Conservation (phyloP, 768 basidiomycete species). For the Trametes gibbosa region DNA sequence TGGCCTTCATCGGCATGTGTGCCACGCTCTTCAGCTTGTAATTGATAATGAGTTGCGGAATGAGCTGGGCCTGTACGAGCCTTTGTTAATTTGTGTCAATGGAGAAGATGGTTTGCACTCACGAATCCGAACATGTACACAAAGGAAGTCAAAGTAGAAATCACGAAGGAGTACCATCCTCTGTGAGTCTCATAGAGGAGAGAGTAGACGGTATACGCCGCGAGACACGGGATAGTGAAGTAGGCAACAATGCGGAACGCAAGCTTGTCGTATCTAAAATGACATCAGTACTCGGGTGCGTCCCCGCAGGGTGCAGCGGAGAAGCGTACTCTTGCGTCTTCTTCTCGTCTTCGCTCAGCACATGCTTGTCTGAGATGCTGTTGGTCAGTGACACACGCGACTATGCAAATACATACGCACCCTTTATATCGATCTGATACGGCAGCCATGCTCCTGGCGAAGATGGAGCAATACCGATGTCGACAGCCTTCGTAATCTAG, state of each 20-base stretch:
- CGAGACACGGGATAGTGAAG: slow-evolving; percentile 78
- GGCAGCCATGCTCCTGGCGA: slow-evolving; percentile 68
- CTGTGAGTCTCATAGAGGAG: slow-evolving; percentile 80
- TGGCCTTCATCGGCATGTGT: slow-evolving; percentile 98
- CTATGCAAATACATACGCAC: slow-evolving; percentile 38
- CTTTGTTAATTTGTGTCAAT: slow-evolving; percentile 14
- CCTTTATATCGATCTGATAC: slow-evolving; percentile 79
- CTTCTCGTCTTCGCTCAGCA: slow-evolving; percentile 95
- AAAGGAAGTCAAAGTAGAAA: slow-evolving; percentile 89
- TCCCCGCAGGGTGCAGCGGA: neutral
- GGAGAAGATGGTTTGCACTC: slow-evolving; percentile 37
- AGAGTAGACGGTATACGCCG: slow-evolving; percentile 76
- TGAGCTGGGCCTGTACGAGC: slow-evolving; percentile 66
- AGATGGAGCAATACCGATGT: slow-evolving; percentile 67
- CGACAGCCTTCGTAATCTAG: slow-evolving; percentile 87
- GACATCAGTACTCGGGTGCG: neutral
- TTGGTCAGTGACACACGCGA: slow-evolving; percentile 10
- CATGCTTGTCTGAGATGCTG: slow-evolving; percentile 73
- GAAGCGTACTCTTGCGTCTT: slow-evolving; percentile 89
- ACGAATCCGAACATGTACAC: slow-evolving; percentile 99
- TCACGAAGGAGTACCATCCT: slow-evolving; percentile 96
- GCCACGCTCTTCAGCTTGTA: slow-evolving; percentile 97
- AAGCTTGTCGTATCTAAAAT: slow-evolving; percentile 74
- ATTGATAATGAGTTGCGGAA: slow-evolving; percentile 92
- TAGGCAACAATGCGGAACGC: slow-evolving; percentile 96